Evolutionary conservation across 2,329 filamentous ascomycete species (phyloP), one percentile per base, ranked within the genome.

Genomic region (Tetracladium maxilliforme): DNA sequence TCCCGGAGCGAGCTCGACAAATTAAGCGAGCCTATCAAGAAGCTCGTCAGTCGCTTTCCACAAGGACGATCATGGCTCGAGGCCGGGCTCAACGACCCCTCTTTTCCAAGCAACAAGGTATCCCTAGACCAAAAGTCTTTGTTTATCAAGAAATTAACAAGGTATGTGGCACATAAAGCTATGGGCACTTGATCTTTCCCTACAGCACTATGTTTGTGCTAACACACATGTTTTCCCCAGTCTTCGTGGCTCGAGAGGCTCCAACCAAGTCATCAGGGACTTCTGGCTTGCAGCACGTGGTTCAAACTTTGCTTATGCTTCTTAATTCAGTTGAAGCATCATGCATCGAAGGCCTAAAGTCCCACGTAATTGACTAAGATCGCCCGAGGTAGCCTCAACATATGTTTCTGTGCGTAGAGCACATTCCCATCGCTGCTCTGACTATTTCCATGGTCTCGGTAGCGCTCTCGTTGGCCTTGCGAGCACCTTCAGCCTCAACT

Each of bases 1-100:
- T 64, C 70, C 3, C 64, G 79, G 19, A 80, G 72, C 35, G 78
- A 86, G 40, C 54, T 86, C 1, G 77, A 83, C 37, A 71, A 65
- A 36, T 50, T 84, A 6, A 65, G 65, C 27, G 75, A 81, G 30
- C 77, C 76, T 3, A 52, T 84, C 5, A 80, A 76, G 49, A 79
- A 71, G 41, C 54, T 84, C 13, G 56, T 77, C 2, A 56, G 56
- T 19, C 54, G 62, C 17, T 61, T 74, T 30, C 51, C 60, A 1
- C 52, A 56, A 27, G 57, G 71, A 5, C 70, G 65, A 36, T 45
- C 47, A 16, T 80, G 75, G 74, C 53, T 83, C 2, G 65, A 76
- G 31, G 48, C 54, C 4, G 71, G 71, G 1, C 45, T 83, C 16
- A 36, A 36, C 21, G 54, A 61, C 26, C 55, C 59, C 1, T 51